Evolutionary conservation across 805 yeast genomes (phyloP), one percentile per base, ranked within the genome.

Genomic region (Vanderwaltozyma polyspora): DNA sequence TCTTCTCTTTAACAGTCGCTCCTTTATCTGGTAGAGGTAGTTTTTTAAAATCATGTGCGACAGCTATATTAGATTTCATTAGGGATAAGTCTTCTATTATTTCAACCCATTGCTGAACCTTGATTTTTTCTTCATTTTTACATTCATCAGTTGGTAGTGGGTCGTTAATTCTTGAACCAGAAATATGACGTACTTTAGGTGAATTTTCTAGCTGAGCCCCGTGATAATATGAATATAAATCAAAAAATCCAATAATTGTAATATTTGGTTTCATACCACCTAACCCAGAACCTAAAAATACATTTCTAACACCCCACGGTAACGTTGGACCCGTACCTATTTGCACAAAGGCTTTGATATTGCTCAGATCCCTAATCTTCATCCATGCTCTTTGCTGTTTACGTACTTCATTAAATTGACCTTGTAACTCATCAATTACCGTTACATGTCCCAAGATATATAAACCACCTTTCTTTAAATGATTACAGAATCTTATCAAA

Each of bases 241-340:
- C 94, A 46, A 79, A 83, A 49, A 86, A 86, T 0, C 97, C 97
- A 22, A 91, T 40, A 0, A 91, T 93, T 0, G 95, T 84, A 34
- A 91, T 87, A 52, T 91, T 91, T 2, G 98, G 98, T 48, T 74
- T 79, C 98, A 91, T 91, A 10, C 95, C 96, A 6, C 99, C 99
- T n/a, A 91, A 64, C 0, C 99, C 99, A 3, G 94, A 81, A 0
- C 96, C 96, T 39, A 89, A 57, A 39, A 74, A 86, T 8, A 91
- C 86, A 52, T 89, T 89, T 41, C 98, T 66, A 0, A 85, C 93
- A 18, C 98, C 97, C 96, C 97, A 89, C 0, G 86, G 79, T 28
- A 91, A 66, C 2, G 80, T 70, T 0, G 95, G 87, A 0, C 94
- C 94, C 9, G 86, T 69, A 1, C 89, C 83, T 32, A 91, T 74